Evolutionary conservation across 2,329 filamentous ascomycete genomes (phyloP).

Genomic region (Calonectria naviculata): DNA sequence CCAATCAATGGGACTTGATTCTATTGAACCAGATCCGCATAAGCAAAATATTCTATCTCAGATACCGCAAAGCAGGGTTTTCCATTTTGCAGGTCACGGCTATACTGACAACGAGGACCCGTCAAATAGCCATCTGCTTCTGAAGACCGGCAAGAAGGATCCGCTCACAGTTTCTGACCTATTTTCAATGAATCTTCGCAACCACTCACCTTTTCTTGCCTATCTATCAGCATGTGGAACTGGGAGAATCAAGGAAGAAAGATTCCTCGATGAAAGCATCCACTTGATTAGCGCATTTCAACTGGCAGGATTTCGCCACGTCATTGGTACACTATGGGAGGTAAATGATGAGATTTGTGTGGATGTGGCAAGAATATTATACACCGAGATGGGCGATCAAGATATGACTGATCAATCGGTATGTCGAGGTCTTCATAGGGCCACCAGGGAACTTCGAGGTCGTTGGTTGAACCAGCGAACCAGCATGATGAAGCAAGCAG

Average conservation of each 20-base stretch:
- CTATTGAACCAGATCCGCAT: not conserved
- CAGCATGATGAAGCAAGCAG: too few species aligned
- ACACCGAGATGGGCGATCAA: not conserved
- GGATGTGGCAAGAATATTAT: not conserved
- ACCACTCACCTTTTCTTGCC: constrained; percentile 43
- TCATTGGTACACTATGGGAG: constrained; percentile 16
- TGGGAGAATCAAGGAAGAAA: constrained; percentile 31
- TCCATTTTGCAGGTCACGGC: constrained; percentile 57
- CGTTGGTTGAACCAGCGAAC: not conserved
- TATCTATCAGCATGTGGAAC: constrained; percentile 53
- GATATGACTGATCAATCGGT: constrained; percentile 5
- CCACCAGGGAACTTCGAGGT: not conserved
- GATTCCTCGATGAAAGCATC: constrained; percentile 49
- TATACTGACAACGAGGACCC: constrained; percentile 9
- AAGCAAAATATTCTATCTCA: constrained; percentile 36
- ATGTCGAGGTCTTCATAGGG: not conserved
- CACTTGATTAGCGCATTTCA: constrained; percentile 41
- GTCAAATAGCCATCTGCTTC: constrained; percentile 17
- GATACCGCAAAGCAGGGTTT: constrained; percentile 44
- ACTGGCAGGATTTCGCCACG: constrained; percentile 10
- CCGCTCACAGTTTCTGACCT: constrained; percentile 26
- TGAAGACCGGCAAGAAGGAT: constrained; percentile 4
- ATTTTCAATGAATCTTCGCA: constrained; percentile 26
- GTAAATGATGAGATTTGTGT: not conserved
- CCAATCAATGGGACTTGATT: not conserved